These are phyloP conservation scores for Pseudogymnoascus sp. DNA, from an alignment of 2,329 filamentous ascomycete species.

Conservation along the genomic window DNA sequence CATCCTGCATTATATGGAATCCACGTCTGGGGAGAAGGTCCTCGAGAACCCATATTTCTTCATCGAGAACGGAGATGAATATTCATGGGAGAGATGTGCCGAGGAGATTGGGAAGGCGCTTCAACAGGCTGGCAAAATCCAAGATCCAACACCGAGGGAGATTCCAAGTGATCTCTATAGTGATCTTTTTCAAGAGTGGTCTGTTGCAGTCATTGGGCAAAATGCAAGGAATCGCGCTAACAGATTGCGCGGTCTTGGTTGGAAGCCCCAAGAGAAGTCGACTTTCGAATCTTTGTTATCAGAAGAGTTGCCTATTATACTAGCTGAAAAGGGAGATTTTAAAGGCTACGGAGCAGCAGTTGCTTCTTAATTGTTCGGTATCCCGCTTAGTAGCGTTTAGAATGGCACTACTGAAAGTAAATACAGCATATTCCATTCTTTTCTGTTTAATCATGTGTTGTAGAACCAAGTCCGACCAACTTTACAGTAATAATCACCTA, in stretches of 20 bases:
- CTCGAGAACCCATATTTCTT: constrained; percentile 42
- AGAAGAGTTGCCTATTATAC: too few relatives aligned
- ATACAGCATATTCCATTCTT: too few relatives aligned
- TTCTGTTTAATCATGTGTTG: too few relatives aligned
- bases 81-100: constrained; percentile 36
- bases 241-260: constrained; percentile 24
- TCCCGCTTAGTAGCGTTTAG: too few relatives aligned
- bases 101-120: constrained; percentile 31
- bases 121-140: constrained; percentile 30
- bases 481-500: too few relatives aligned
- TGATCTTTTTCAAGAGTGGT: constrained; percentile 33
- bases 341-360: too few relatives aligned
- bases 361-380: too few relatives aligned
- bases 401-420: too few relatives aligned
- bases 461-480: too few relatives aligned
- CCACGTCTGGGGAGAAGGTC: constrained; percentile 22
- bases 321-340: too few relatives aligned
- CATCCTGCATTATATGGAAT: constrained; percentile 38
- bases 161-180: constrained; percentile 31
- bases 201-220: constrained; percentile 31
- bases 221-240: constrained; percentile 37
- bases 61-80: constrained; percentile 37
- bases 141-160: constrained; percentile 29
- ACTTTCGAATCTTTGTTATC: too few relatives aligned
- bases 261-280: too few relatives aligned